Base-by-base conservation (phyloP, 805 yeast genomes). In the Saturnispora zaruensis region DNA sequence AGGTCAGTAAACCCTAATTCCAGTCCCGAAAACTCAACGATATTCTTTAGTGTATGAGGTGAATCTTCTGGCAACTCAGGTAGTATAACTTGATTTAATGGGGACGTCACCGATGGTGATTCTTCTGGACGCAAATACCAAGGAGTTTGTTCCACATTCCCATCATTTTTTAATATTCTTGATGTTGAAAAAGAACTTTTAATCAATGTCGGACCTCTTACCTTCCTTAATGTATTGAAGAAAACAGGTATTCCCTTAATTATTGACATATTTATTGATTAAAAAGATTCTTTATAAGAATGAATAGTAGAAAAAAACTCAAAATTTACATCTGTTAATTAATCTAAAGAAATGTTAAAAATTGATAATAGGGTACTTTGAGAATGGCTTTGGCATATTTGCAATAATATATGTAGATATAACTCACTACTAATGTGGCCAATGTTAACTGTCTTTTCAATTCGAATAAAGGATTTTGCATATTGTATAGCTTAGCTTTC, bases 1-100 rank as follows among this genome's bases (percentile, higher is more conserved):
- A 90, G 59, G 50, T 87, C 81, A 4, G 68, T 66, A 36, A 90
- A 66, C 8, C 96, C 95, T 52, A 85, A 73, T 32, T 84, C 81
- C 5, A 70, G 63, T 3, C 78, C 76, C 50, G 85, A 61, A 48
- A 74, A 70, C 5, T 69, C 58, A 9, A 81, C 59, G 8, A 84
- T 62, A 3, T 65, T 64, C 32, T 62, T 60, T 7, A 89, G 57
- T 1, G 77, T 61, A 0, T 56, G 59, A 0, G 96, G 96, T 0
- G 87, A 66, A 43, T 72, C 57, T 1, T 52, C 55, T 0, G 96
- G 96, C 4, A 84, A 55, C 3, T 60, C 70, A 0, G 96, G 91
- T 40, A 81, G 59, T 43, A 63, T 68, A 2, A 54, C 51, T 34
- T 53, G 45, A 28, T 51, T 56, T 7, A 59, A 51, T 13, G 65